phyloP scores from a whole-genome alignment of 2,329 filamentous ascomycete species.

The Colletotrichum sp. region DNA sequence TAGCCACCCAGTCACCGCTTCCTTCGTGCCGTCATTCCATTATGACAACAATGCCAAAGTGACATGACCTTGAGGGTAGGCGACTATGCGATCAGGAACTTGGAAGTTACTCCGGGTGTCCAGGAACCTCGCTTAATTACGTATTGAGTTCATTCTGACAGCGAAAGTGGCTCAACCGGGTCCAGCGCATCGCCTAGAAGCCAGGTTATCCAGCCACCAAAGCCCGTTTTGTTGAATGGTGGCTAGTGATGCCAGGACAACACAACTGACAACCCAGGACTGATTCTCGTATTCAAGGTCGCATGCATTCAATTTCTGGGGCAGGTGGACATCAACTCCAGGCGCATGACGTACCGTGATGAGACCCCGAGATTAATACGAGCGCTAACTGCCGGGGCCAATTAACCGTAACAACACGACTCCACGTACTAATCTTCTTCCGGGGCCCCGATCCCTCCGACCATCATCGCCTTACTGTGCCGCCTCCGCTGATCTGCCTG shows the following conservation, averaged over 20 bases:
- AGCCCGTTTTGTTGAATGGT: not conserved
- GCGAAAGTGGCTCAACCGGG: not conserved
- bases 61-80: not conserved
- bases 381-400: not conserved
- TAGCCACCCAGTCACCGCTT: not conserved
- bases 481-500: slow-evolving; percentile 4
- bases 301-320: slow-evolving; percentile 10
- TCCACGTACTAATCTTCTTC: not conserved
- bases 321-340: not conserved
- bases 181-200: not conserved
- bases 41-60: not conserved
- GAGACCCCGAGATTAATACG: slow-evolving; percentile 7
- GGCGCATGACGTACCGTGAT: slow-evolving; percentile 13
- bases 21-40: not conserved
- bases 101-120: not conserved
- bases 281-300: slow-evolving; percentile 16
- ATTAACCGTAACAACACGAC: slow-evolving; percentile 6
- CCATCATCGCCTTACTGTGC: not conserved
- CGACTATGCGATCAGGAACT: not conserved
- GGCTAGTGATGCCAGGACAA: not conserved
- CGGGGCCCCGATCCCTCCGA: not conserved
- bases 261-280: not conserved
- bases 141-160: not conserved
- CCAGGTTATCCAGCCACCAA: not conserved
- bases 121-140: not conserved